Percentiles rank a stretch among this genome's conserved stretches.
Evolutionary conservation across 495 filamentous ascomycete genomes (phyloP).

Genomic region (Letharia lupina): DNA sequence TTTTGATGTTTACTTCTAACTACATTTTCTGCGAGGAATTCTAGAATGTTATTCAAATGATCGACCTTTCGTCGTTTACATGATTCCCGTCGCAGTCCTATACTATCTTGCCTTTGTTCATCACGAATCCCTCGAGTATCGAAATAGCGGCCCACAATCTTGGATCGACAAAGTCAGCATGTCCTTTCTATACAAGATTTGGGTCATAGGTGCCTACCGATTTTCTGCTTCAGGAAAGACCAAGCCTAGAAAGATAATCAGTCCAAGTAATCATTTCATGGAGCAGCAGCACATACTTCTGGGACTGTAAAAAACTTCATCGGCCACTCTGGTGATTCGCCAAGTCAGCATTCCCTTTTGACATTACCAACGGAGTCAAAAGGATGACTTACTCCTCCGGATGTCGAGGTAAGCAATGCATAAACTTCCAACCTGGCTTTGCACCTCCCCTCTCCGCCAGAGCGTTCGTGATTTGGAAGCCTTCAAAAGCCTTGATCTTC

Average conservation of each 20-base stretch:
- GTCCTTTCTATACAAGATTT: background rate
- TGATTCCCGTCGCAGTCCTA: constrained; percentile 19
- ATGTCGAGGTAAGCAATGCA: constrained; percentile 97
- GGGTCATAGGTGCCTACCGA: constrained; percentile 30
- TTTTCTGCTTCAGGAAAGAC: constrained; percentile 96
- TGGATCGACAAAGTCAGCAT: background rate
- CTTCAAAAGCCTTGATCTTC: constrained; percentile 70
- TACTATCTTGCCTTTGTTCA: constrained; percentile 73
- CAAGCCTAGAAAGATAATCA: constrained; percentile 30
- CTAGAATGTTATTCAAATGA: background rate
- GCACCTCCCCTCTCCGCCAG: constrained; percentile 78
- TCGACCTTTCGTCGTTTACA: background rate
- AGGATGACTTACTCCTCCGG: constrained; percentile 53
- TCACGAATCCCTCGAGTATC: constrained; percentile 79
- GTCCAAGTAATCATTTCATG: no score
- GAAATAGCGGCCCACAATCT: constrained; percentile 76
- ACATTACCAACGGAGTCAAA: background rate
- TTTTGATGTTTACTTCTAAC: background rate
- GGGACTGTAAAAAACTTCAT: constrained; percentile 82
- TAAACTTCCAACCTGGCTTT: constrained; percentile 88
- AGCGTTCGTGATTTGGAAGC: constrained; percentile 81
- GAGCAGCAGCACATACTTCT: constrained; percentile 40
- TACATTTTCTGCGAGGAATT: background rate
- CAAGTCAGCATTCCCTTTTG: background rate
- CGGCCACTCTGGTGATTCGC: constrained; percentile 46